Base-by-base conservation (phyloP, 352 stramenopile species). In the Thalassiosira exigua region DNA sequence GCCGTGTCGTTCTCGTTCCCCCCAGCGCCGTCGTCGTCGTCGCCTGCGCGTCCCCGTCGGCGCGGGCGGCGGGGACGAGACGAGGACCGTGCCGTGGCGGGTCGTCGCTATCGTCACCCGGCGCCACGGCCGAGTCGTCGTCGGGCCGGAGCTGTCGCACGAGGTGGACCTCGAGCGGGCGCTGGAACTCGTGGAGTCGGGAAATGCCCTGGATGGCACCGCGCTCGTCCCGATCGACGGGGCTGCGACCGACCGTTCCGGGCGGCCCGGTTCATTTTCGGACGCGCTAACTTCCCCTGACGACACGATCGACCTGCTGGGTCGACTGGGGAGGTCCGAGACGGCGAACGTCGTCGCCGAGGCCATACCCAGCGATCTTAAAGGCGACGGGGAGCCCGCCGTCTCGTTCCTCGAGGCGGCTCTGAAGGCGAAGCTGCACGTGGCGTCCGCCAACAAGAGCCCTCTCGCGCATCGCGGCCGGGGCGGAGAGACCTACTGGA, bases 71-170 rank as follows among this genome's bases (percentile, higher is more conserved):
- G 22, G 12, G 33, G n/a, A 3, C 54, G 3, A 22, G 21, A 46
- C 51, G 22, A 29, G 44, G 60, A 46, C 57, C 7, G 24, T 79
- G 11, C 70, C 70, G 24, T 79, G 59, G 59, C 42, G 64, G 33
- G 53, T 79, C 26, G 70, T 81, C 2, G 64, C 53, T 22, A 81
- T 81, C 26, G 53, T 81, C 32, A 79, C 70, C 4, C 42, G 54
- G 14, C 30, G 36, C 5, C 72, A 81, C 46, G 72, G 72, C 7
- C 22, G 42, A 5, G 64, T 70, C 11, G 22, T 21, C 46, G 24
- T 12, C 7, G 1, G 3, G 14, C 24, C 14, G 32, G 21, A 29
- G 4, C 9, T 21, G 3, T 11, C n/a, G 5, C 60, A 27, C 2
- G 59, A 74, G 44, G 50, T 75, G 12, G 48, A 80, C 29, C 21